phyloP scores from a whole-genome alignment of 2,329 filamentous ascomycete species.

The Tothia fuscella region DNA sequence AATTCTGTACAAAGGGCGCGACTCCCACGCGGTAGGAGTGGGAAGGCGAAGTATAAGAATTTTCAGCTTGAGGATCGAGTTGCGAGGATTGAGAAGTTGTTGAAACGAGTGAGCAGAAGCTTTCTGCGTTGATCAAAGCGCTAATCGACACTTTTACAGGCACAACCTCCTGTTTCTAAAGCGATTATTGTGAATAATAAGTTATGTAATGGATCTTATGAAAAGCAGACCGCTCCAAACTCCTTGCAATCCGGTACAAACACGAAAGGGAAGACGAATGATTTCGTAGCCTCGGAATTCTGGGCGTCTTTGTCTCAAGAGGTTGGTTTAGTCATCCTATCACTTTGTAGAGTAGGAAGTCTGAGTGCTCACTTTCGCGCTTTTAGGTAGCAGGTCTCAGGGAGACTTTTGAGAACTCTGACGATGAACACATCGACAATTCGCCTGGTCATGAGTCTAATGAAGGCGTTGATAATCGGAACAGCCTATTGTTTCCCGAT shows the following conservation, averaged over 20 bases:
- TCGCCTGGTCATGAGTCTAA: not conserved
- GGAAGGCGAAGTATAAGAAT: slow-evolving; percentile 5
- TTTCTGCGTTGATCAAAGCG: too few relatives aligned
- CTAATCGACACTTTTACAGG: too few relatives aligned
- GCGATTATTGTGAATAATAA: not conserved
- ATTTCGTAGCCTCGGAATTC: slow-evolving; percentile 12
- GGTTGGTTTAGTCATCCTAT: not conserved
- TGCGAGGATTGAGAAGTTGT: not conserved
- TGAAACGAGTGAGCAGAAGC: not conserved
- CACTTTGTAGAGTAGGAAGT: too few relatives aligned
- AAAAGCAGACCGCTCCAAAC: not conserved
- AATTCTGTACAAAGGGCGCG: slow-evolving; percentile 13
- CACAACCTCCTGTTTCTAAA: too few relatives aligned
- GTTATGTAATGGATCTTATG: not conserved
- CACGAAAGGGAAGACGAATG: not conserved
- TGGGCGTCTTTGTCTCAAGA: slow-evolving; percentile 12
- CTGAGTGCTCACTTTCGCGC: not conserved
- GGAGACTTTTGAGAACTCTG: slow-evolving; percentile 1
- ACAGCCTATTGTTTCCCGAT: not conserved
- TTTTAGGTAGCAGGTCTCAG: not conserved
- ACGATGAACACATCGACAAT: not conserved
- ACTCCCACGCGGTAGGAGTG: slow-evolving; percentile 13
- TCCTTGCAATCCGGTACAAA: not conserved
- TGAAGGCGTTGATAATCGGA: not conserved
- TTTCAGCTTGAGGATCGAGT: slow-evolving; percentile 1